Percentiles rank a stretch among this genome's conserved stretches.
Conservation (phyloP, 331 rosid species). For the Cydonia oblonga region DNA sequence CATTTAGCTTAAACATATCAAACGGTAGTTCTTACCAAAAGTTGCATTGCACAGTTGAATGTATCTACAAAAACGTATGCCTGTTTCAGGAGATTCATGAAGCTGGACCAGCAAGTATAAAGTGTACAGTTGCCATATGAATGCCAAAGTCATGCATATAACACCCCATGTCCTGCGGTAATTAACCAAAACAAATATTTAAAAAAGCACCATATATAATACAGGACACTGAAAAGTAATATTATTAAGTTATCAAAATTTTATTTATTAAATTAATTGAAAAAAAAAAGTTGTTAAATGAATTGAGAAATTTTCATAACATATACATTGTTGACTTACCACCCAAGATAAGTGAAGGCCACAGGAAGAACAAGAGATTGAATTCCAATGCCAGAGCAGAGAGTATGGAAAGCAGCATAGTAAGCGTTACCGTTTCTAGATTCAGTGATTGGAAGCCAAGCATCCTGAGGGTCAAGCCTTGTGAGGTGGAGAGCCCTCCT, state of each 20-base stretch:
- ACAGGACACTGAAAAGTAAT: background rate
- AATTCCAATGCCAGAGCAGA: conserved; percentile 26
- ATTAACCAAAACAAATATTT: background rate
- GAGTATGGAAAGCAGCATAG: conserved; percentile 27
- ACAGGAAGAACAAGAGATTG: conserved; percentile 27
- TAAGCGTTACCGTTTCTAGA: conserved; percentile 28
- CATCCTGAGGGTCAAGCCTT: conserved; percentile 23
- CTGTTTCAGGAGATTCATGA: conserved; percentile 31
- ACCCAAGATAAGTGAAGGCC: conserved; percentile 21
- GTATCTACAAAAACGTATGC: conserved; percentile 35
- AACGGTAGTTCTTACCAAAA: conserved; percentile 6
- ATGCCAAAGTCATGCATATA: conserved; percentile 14
- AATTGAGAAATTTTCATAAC: too few relatives aligned
- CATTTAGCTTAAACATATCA: background rate
- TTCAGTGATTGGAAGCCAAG: conserved; percentile 38
- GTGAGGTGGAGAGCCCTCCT: conserved; percentile 23
- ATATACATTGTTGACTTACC: conserved; percentile 22
- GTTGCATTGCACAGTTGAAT: conserved; percentile 21
- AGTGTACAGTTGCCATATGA: conserved; percentile 39
- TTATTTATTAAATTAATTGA: background rate
- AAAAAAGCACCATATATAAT: background rate
- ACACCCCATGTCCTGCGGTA: conserved; percentile 30
- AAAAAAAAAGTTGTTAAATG: too few relatives aligned
- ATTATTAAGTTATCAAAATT: too few relatives aligned
- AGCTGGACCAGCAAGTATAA: conserved; percentile 32